These are phyloP conservation scores for Pelargonium citronellum DNA, from an alignment of 441 rosid genomes.

Conservation along the genomic window DNA sequence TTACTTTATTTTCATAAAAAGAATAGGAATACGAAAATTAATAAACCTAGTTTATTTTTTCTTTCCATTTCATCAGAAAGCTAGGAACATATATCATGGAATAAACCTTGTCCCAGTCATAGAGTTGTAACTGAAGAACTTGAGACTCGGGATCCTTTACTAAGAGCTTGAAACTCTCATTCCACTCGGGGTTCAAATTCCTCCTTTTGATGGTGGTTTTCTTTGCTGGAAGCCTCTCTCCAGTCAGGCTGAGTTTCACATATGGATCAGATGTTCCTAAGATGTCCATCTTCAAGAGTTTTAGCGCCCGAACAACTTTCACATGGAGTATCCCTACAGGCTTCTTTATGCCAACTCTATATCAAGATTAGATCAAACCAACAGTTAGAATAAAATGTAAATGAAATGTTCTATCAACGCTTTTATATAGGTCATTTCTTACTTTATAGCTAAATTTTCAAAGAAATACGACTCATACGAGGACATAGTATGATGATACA, in stretches of 20 bases:
- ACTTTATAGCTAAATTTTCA: constrained; percentile 9
- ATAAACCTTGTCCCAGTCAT: constrained; percentile 89
- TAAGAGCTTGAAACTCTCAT: constrained; percentile 69
- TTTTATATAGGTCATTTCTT: not conserved
- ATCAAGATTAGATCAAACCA: constrained; percentile 5
- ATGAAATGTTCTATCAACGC: not conserved
- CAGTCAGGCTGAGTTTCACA: constrained; percentile 66
- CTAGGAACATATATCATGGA: too few species aligned
- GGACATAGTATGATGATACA: not conserved
- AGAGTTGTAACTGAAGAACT: constrained; percentile 63
- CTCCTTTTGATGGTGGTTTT: constrained; percentile 69
- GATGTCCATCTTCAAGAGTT: constrained; percentile 68
- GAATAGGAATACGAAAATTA: too few species aligned
- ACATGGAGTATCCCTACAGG: constrained; percentile 83
- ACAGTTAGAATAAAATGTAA: not conserved
- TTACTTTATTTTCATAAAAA: too few species aligned
- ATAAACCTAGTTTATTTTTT: too few species aligned
- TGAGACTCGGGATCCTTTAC: constrained; percentile 73
- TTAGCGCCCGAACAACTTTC: constrained; percentile 62
- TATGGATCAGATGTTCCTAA: constrained; percentile 88
- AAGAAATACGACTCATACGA: not conserved
- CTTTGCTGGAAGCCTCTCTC: constrained; percentile 63
- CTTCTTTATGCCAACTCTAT: constrained; percentile 49
- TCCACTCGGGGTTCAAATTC: constrained; percentile 85
- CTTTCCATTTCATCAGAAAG: too few species aligned